phyloP scores from a whole-genome alignment of 73 alveolate species.

The Halteria grandinella region DNA sequence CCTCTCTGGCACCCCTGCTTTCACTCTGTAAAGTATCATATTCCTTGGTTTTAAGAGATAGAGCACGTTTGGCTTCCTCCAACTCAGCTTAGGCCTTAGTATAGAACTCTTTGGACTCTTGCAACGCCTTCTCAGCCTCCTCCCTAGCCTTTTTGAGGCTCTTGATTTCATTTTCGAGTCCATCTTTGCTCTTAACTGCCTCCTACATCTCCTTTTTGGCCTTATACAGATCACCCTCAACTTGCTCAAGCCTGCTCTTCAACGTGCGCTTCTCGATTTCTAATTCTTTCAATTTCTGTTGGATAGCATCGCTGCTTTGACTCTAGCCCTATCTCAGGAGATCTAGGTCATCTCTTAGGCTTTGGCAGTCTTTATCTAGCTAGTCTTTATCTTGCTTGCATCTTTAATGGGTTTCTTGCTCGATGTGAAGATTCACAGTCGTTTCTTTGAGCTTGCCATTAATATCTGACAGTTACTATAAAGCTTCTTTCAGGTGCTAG shows the following conservation, averaged over 20 bases:
- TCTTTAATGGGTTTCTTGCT: neutral
- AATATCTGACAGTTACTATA: neutral
- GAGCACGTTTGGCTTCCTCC: too few relatives aligned
- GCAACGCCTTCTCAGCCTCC: too few relatives aligned
- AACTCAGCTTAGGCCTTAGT: too few relatives aligned
- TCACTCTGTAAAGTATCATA: too few relatives aligned
- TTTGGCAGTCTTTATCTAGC: neutral
- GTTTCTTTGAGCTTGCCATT: neutral
- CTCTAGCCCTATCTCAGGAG: neutral
- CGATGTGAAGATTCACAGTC: neutral
- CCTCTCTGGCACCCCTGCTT: too few relatives aligned
- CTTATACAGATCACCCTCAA: constrained; percentile 6
- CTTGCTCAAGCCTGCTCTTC: constrained; percentile 22
- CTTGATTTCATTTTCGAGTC: neutral
- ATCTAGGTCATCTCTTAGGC: neutral
- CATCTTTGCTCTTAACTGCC: neutral
- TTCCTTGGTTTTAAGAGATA: too few relatives aligned
- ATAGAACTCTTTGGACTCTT: too few relatives aligned
- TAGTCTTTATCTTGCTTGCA: neutral
- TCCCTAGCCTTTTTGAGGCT: too few relatives aligned
- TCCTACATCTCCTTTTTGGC: constrained; percentile 4
- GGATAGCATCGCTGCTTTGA: neutral
- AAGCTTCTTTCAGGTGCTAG: neutral
- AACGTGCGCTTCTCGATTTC: neutral
- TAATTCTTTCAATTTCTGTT: constrained; percentile 2